phyloP scores from a whole-genome alignment of 2,329 filamentous ascomycete genomes.

The Ceratocystis eucalypticola region DNA sequence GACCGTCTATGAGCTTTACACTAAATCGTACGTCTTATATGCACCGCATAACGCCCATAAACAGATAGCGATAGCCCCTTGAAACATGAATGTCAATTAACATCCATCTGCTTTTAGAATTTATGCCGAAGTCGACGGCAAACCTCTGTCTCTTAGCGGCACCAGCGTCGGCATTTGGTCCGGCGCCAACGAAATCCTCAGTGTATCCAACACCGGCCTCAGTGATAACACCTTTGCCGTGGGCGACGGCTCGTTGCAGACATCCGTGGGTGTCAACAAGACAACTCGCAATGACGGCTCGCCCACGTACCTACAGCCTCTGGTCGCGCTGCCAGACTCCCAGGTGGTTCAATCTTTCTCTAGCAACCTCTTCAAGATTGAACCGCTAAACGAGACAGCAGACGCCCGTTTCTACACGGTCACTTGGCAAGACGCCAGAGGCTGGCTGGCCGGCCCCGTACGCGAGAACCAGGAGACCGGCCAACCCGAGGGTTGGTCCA shows the following conservation, averaged over 20 bases:
- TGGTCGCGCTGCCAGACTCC: background rate
- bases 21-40: constrained; percentile 9
- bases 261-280: constrained; percentile 6
- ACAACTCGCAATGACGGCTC: background rate
- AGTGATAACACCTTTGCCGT: background rate
- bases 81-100: background rate
- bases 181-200: background rate
- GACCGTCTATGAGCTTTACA: constrained; percentile 9
- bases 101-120: background rate
- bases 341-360: background rate
- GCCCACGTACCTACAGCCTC: background rate
- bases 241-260: background rate
- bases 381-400: background rate
- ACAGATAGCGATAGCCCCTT: background rate
- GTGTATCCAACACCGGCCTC: constrained; percentile 6
- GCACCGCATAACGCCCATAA: background rate
- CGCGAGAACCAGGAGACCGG: background rate
- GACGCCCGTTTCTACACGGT: constrained; percentile 7
- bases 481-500: background rate
- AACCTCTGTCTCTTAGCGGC: constrained; percentile 8
- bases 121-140: constrained; percentile 10
- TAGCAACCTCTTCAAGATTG: background rate
- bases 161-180: constrained; percentile 13
- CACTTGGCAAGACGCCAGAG: background rate
- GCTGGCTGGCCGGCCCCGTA: constrained; percentile 16